phyloP scores from a whole-genome alignment of 257 asterid genomes.

The Galeopsis tetrahit region DNA sequence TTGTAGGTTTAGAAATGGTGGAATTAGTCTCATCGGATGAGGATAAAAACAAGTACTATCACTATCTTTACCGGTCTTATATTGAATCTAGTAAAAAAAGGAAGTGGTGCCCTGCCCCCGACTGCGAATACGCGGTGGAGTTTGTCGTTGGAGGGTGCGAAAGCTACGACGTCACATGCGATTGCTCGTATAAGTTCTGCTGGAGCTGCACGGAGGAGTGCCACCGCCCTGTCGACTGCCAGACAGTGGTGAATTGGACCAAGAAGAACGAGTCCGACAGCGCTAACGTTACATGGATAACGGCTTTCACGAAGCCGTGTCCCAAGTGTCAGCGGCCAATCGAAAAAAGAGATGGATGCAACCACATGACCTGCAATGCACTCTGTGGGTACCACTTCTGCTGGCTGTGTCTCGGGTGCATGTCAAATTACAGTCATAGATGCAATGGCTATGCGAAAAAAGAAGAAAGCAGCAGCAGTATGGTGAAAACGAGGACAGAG shows the following conservation, averaged over 20 bases:
- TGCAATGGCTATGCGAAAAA: background rate
- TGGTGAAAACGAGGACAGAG: background rate
- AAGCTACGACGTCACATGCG: constrained; percentile 41
- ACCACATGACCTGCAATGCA: background rate
- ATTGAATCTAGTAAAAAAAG: constrained; percentile 24
- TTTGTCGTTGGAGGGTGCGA: background rate
- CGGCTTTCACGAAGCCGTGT: constrained; percentile 45
- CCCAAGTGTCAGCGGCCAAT: constrained; percentile 31
- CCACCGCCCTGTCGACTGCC: constrained; percentile 47
- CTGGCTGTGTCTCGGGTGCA: background rate
- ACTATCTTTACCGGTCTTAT: constrained; percentile 36
- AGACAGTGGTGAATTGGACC: constrained; percentile 40
- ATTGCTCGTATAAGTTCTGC: constrained; percentile 41
- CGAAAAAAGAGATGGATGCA: background rate
- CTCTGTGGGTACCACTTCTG: background rate
- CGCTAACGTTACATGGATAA: constrained; percentile 31
- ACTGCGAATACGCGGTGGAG: constrained; percentile 41
- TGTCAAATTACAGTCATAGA: too few species aligned
- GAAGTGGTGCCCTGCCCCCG: constrained; percentile 53
- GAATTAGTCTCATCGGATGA: constrained; percentile 4
- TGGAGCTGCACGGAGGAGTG: constrained; percentile 46
- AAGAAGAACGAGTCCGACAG: constrained; percentile 30
- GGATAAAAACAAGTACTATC: constrained; percentile 26
- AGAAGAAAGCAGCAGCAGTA: background rate
- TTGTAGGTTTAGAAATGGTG: constrained; percentile 33